Evolutionary conservation across 2,329 filamentous ascomycete species (phyloP), one percentile per base, ranked within the genome.

Genomic region (Colletotrichum lindemuthianum): DNA sequence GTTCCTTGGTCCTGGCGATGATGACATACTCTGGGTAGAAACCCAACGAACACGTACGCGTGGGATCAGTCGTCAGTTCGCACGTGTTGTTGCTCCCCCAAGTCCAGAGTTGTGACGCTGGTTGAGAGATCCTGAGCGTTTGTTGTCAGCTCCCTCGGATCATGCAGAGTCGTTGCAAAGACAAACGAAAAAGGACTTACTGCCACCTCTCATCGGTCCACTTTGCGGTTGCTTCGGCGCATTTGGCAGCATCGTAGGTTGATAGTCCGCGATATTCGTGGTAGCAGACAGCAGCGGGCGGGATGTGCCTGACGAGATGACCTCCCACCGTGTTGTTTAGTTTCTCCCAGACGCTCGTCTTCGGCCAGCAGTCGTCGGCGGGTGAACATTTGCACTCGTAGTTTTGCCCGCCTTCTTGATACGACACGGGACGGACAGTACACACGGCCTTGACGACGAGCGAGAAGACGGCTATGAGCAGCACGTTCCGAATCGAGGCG

Each of bases 341-440:
- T 2, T 65, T 56, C 12, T 70, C 66, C 84, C 84, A 87, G 15
- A 70, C 70, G 11, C 67, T 32, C 3, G 58, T 15, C 1, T 74
- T 74, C 0, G 85, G 84, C 85, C 85, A 87, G 71, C 81, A 82
- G 3, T 68, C 15, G 53, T 86, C 82, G 7, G 78, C 79, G 0
- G 84, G 84, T 47, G 82, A 79, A 72, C 80, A 82, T 47, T 77
- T 78, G 72, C 81, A 84, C 10, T 43, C 47, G 11, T 68, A 66
- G 1, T 56, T 44, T 6, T 45, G 54, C 15, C 63, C 63, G 16
- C 59, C 50, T 43, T 66, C 63, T 6, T 39, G 16, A 12, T 59
- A 66, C n/a, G 48, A 43, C 15, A 64, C 63, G 8, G 56, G 39
- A 15, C 37, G 45, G 16, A 33, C 13, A 7, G 51, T 43, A 7